Percentiles rank a stretch among this genome's conserved stretches.
These are phyloP conservation scores for Didymosphaeria variabile DNA, from an alignment of 2,329 filamentous ascomycete genomes.

Conservation along the genomic window DNA sequence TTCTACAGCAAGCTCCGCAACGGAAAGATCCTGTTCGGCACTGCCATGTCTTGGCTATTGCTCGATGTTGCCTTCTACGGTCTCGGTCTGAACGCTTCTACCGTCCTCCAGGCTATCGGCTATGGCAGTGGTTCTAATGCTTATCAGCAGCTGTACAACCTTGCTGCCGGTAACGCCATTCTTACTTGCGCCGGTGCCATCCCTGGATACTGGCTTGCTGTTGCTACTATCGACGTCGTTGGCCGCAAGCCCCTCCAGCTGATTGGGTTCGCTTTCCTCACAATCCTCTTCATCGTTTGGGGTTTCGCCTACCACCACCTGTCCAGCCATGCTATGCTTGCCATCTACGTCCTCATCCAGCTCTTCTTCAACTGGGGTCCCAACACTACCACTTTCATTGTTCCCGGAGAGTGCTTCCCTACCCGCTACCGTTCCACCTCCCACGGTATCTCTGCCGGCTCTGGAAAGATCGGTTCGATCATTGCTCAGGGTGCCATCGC, in stretches of 20 bases:
- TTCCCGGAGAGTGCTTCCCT: conserved; percentile 61
- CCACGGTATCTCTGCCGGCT: conserved; percentile 60
- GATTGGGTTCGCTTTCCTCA: conserved; percentile 43
- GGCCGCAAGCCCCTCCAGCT: conserved; percentile 60
- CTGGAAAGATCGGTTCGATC: conserved; percentile 60
- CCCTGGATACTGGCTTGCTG: conserved; percentile 76
- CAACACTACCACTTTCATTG: conserved; percentile 62
- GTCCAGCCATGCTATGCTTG: conserved; percentile 52
- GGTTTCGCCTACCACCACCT: conserved; percentile 49
- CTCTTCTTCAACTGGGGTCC: conserved; percentile 63
- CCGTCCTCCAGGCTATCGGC: conserved; percentile 75
- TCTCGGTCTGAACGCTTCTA: conserved; percentile 77
- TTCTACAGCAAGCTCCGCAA: conserved; percentile 79
- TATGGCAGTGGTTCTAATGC: conserved; percentile 69
- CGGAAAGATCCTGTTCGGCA: conserved; percentile 76
- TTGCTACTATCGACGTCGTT: conserved; percentile 70
- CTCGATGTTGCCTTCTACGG: conserved; percentile 67
- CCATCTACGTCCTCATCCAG: conserved; percentile 58
- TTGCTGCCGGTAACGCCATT: conserved; percentile 80
- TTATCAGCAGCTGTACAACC: conserved; percentile 76
- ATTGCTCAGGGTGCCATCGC: conserved; percentile 59
- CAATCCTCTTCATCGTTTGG: conserved; percentile 47
- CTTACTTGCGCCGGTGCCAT: conserved; percentile 80
- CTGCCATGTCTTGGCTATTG: conserved; percentile 76
- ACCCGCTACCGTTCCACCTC: conserved; percentile 60